Evolutionary conservation across 164 flowering plant species (phyloP).

Genomic region (Litsea cubeba): DNA sequence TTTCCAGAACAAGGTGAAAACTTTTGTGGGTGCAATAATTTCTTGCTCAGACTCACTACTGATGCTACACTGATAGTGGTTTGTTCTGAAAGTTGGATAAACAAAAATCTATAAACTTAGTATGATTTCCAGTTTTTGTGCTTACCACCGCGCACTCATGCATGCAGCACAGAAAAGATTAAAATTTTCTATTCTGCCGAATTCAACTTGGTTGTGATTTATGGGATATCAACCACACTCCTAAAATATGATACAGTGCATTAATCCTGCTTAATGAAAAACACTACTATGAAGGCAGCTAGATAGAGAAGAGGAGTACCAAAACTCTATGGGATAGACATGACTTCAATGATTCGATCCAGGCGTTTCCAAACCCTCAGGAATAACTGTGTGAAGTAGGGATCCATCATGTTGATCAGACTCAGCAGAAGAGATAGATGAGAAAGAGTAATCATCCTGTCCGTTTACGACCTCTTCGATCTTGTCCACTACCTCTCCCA

Average conservation of each 20-base stretch:
- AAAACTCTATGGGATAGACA: background rate
- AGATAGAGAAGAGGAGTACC: background rate
- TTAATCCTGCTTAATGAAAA: background rate
- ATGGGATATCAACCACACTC: background rate
- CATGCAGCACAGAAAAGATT: background rate
- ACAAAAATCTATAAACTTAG: background rate
- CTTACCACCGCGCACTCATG: background rate
- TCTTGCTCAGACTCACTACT: background rate
- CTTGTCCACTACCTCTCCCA: slow-evolving; percentile 40
- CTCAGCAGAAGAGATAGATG: slow-evolving; percentile 24
- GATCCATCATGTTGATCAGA: slow-evolving; percentile 23
- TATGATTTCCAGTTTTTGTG: background rate
- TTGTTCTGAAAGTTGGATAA: background rate
- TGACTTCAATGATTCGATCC: slow-evolving; percentile 33
- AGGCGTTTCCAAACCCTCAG: slow-evolving; percentile 47
- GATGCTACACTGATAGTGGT: background rate
- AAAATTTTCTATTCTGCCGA: background rate
- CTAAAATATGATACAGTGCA: no score
- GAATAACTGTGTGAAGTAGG: slow-evolving; percentile 37
- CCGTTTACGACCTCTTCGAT: slow-evolving; percentile 38
- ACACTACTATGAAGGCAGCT: background rate
- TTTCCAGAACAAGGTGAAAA: background rate
- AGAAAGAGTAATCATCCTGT: slow-evolving; percentile 27
- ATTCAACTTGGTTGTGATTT: background rate
- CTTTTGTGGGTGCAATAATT: background rate